phyloP scores from a whole-genome alignment of 305 asterid species.

The Petunia hybrid region DNA sequence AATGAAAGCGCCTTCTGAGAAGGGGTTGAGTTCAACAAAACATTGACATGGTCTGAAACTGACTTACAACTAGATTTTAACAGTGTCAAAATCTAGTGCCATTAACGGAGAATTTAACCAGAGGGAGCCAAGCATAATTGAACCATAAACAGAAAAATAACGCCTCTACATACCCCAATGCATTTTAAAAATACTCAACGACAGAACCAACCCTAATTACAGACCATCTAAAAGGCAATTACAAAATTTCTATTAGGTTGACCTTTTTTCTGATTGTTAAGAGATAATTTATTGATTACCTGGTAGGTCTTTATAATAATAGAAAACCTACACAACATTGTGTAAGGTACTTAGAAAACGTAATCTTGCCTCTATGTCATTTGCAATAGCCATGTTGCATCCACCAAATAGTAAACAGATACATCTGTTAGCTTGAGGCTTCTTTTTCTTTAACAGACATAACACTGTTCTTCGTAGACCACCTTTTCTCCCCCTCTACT shows the following conservation, averaged over 20 bases:
- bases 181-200: not conserved
- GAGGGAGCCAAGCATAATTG: conserved; percentile 18
- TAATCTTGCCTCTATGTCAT: not conserved
- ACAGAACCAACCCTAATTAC: not conserved
- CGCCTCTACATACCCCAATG: not conserved
- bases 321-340: not conserved
- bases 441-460: conserved; percentile 10
- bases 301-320: not conserved
- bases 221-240: conserved; percentile 21
- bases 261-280: not conserved
- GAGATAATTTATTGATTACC: not conserved
- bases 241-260: conserved; percentile 24
- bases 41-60: not conserved
- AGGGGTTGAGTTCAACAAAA: not conserved
- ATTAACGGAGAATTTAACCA: not conserved
- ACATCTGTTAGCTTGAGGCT: not conserved
- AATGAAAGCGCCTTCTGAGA: too few relatives aligned
- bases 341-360: not conserved
- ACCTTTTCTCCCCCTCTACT: not conserved
- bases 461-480: not conserved
- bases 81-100: conserved; percentile 5
- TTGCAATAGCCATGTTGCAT: not conserved
- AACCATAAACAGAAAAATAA: conserved; percentile 8
- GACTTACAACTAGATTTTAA: not conserved
- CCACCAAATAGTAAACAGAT: too few relatives aligned